phyloP scores from a whole-genome alignment of 352 stramenopile genomes.

The Phytophthora hybrid region DNA sequence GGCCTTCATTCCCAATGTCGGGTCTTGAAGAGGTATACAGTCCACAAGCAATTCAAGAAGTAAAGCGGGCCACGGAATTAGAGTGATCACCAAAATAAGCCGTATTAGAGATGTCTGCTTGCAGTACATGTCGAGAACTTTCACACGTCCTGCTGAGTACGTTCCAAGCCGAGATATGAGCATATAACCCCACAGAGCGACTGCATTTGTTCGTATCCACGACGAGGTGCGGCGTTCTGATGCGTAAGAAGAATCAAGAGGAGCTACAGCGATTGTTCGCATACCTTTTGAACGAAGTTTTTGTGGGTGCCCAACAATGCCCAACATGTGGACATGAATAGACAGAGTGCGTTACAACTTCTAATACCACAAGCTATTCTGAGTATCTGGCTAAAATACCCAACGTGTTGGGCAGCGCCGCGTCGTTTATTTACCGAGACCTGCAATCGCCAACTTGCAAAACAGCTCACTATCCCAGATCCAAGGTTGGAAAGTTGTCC shows the following conservation, averaged over 20 bases:
- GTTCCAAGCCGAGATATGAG: constrained; percentile 3
- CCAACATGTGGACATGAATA: neutral
- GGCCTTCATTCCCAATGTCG: neutral
- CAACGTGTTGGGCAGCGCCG: no score
- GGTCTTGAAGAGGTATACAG: neutral
- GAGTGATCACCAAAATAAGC: neutral
- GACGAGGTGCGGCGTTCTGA: neutral
- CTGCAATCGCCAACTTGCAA: no score
- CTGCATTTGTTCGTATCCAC: neutral
- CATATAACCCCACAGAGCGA: neutral
- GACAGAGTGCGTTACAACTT: neutral
- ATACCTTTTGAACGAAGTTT: neutral
- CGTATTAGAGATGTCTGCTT: neutral
- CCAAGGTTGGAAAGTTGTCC: no score
- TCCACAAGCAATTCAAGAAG: neutral
- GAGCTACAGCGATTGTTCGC: neutral
- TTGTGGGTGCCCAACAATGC: neutral
- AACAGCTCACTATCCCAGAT: no score
- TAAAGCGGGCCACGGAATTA: neutral
- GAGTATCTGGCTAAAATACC: no score
- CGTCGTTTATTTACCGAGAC: no score
- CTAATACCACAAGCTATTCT: neutral
- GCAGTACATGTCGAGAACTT: neutral
- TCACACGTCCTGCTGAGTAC: neutral
- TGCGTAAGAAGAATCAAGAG: neutral